Conservation (phyloP, 2,329 filamentous ascomycete genomes). For the Cordyceps militaris region DNA sequence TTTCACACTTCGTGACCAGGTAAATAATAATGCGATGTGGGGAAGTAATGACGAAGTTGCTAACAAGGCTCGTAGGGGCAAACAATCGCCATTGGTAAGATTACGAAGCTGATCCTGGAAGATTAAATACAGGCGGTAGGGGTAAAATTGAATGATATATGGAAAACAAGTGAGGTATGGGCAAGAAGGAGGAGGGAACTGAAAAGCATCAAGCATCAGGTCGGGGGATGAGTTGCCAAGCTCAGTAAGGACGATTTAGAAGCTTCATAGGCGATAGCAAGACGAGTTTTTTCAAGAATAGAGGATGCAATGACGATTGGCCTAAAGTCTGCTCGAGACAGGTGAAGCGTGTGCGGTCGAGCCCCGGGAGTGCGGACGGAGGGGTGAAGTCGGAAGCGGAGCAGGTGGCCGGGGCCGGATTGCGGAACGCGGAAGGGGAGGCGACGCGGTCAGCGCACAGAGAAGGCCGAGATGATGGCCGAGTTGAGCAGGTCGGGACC, state of each 20-base stretch:
- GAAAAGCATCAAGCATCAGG: constrained; percentile 6
- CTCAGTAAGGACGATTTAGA: background rate
- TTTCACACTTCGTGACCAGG: constrained; percentile 84
- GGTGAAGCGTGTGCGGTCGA: background rate
- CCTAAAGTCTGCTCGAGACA: background rate
- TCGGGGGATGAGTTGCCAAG: background rate
- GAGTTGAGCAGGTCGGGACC: too few relatives aligned
- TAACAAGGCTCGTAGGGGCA: constrained; percentile 60
- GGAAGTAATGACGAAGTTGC: background rate
- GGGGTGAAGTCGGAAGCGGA: constrained; percentile 9
- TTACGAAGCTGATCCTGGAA: constrained; percentile 70
- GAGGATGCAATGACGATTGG: constrained; percentile 10
- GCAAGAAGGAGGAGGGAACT: constrained; percentile 10
- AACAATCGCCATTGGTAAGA: constrained; percentile 99
- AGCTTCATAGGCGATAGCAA: background rate
- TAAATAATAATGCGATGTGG: constrained; percentile 32
- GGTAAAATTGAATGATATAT: background rate
- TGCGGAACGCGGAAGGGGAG: background rate
- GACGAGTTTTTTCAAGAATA: constrained; percentile 3
- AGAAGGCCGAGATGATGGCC: too few relatives aligned
- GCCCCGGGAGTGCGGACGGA: background rate
- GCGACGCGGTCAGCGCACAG: too few relatives aligned
- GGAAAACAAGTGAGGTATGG: background rate
- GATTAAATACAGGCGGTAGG: constrained; percentile 16
- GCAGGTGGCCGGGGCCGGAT: constrained; percentile 1